Conservation (phyloP, 2,329 filamentous ascomycete genomes). For the Zelopaecilomyces penicillatus region DNA sequence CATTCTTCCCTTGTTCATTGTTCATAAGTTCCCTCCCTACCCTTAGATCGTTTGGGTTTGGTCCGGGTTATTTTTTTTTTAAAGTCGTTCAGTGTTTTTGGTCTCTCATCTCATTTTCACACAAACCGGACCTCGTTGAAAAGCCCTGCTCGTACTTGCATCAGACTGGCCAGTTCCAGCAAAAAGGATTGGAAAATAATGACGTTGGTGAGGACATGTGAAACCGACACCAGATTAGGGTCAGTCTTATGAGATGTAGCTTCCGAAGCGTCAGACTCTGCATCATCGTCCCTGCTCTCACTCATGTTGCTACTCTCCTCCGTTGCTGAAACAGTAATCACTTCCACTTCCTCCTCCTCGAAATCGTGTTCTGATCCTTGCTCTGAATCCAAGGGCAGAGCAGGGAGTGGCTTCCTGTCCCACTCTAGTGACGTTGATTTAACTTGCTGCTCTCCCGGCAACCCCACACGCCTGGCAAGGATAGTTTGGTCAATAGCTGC, state of each 20-base stretch:
- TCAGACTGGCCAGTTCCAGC: conserved; percentile 64
- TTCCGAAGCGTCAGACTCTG: conserved; percentile 9
- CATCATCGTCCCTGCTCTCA: conserved; percentile 10
- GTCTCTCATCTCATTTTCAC: conserved; percentile 9
- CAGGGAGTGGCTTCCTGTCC: conserved; percentile 23
- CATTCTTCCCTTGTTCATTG: too few species aligned
- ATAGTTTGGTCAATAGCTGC: conserved; percentile 57
- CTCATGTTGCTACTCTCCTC: conserved; percentile 13
- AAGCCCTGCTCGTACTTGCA: conserved; percentile 65
- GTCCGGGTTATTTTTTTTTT: too few species aligned
- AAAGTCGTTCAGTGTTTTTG: too few species aligned
- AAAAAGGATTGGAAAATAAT: conserved; percentile 74
- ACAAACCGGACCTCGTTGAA: conserved; percentile 67
- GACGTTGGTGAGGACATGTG: conserved; percentile 71
- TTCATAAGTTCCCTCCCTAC: too few species aligned
- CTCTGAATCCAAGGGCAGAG: conserved; percentile 10
- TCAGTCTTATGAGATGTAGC: conserved; percentile 5
- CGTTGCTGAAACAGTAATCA: conserved; percentile 13
- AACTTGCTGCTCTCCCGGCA: conserved; percentile 32
- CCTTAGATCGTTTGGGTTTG: too few species aligned
- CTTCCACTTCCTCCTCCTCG: conserved; percentile 10
- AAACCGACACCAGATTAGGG: conserved; percentile 52
- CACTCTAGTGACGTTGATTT: conserved; percentile 41
- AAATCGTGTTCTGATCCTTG: conserved; percentile 14
- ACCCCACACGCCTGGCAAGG: conserved; percentile 44